Conservation (phyloP, 768 basidiomycete genomes). For the Tubosaeta brunneosetosa region DNA sequence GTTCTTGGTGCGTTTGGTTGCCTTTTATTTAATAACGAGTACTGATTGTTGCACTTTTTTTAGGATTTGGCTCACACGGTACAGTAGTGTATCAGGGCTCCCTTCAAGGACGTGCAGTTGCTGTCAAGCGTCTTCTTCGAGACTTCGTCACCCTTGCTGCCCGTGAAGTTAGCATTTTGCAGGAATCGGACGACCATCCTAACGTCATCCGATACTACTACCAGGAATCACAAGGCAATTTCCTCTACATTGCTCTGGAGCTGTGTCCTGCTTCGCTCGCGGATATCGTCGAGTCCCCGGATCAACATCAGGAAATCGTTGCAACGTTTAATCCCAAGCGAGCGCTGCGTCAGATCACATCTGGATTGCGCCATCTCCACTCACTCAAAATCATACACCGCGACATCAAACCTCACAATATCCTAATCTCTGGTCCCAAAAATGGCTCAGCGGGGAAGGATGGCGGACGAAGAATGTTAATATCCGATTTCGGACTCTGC, state of each 20-base stretch:
- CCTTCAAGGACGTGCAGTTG: conserved; percentile 94
- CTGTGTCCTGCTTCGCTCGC: conserved; percentile 88
- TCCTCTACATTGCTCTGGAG: conserved; percentile 97
- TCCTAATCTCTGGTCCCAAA: conserved; percentile 75
- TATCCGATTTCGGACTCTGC: conserved; percentile 96
- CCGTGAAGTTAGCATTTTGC: conserved; percentile 90
- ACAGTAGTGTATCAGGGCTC: conserved; percentile 94
- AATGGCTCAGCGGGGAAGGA: conserved; percentile 40
- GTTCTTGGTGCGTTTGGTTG: conserved; percentile 57
- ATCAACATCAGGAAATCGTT: conserved; percentile 73
- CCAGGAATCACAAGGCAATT: conserved; percentile 89
- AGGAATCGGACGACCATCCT: conserved; percentile 96
- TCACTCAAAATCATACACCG: conserved; percentile 95
- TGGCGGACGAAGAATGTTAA: conserved; percentile 72
- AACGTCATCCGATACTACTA: conserved; percentile 99
- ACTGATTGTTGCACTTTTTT: conserved; percentile 4
- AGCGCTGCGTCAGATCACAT: conserved; percentile 80
- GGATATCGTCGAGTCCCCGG: conserved; percentile 78
- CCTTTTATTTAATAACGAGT: background rate
- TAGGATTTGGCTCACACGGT: conserved; percentile 94
- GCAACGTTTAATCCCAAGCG: conserved; percentile 81
- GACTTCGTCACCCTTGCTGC: conserved; percentile 94
- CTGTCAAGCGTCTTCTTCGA: conserved; percentile 93
- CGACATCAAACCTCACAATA: conserved; percentile 98
- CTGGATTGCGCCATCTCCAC: conserved; percentile 87